Evolutionary conservation across 2,329 filamentous ascomycete species (phyloP).

Genomic region (Alternaria ethzedia): DNA sequence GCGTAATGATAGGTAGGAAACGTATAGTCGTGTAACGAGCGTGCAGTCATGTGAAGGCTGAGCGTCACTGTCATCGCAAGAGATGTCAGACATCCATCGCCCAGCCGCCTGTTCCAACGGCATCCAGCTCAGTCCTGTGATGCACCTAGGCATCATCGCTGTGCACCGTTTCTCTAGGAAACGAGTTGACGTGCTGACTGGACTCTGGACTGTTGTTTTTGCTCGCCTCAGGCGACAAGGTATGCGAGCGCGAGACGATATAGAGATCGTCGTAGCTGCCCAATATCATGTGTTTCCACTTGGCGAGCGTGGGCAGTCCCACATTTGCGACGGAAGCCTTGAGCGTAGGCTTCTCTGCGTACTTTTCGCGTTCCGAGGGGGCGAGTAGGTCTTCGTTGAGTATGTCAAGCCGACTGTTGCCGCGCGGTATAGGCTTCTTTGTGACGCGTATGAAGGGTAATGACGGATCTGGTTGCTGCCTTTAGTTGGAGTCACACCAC

Average conservation of each 20-base stretch:
- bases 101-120: background rate
- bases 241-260: conserved; percentile 54
- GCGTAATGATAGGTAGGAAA: conserved; percentile 18
- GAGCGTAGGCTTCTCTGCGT: conserved; percentile 54
- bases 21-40: conserved; percentile 9
- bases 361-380: conserved; percentile 44
- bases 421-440: conserved; percentile 54
- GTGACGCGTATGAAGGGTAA: conserved; percentile 53
- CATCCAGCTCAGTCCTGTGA: background rate
- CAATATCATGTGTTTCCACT: conserved; percentile 55
- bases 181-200: conserved; percentile 47
- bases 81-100: background rate
- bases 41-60: background rate
- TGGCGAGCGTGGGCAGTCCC: conserved; percentile 53
- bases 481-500: background rate
- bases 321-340: conserved; percentile 57
- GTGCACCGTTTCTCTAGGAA: conserved; percentile 37
- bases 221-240: conserved; percentile 42
- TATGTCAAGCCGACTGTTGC: conserved; percentile 55
- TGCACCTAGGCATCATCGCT: conserved; percentile 16
- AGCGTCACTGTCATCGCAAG: background rate
- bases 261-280: conserved; percentile 57
- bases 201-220: conserved; percentile 48
- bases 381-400: conserved; percentile 53
- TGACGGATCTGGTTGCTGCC: conserved; percentile 47